These are phyloP conservation scores for Aureobasidium sp. DNA, from an alignment of 2,329 filamentous ascomycete species.

Conservation along the genomic window DNA sequence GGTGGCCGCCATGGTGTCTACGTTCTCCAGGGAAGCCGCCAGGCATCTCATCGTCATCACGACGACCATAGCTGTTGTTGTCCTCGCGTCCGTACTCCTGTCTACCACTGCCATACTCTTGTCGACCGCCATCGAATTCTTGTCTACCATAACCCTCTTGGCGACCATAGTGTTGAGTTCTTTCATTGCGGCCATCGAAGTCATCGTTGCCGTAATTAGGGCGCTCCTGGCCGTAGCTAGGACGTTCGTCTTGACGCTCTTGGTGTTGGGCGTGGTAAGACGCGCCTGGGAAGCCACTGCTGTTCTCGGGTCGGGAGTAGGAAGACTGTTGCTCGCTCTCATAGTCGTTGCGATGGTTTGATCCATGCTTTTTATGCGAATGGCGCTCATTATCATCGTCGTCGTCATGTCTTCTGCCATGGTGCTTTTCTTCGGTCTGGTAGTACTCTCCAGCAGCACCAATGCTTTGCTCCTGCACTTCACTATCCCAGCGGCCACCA, in stretches of 20 bases:
- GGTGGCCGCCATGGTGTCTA: slow-evolving; percentile 4
- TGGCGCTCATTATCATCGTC: slow-evolving; percentile 28
- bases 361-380: slow-evolving; percentile 23
- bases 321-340: slow-evolving; percentile 29
- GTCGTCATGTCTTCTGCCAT: slow-evolving; percentile 25
- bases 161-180: neutral
- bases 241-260: slow-evolving; percentile 13
- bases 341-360: slow-evolving; percentile 31
- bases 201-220: neutral
- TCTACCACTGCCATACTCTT: slow-evolving; percentile 15
- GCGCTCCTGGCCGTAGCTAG: slow-evolving; percentile 18
- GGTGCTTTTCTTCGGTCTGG: slow-evolving; percentile 21
- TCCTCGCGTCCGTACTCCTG: slow-evolving; percentile 17
- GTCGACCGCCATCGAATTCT: slow-evolving; percentile 17
- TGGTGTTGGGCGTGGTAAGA: slow-evolving; percentile 20
- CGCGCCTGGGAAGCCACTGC: slow-evolving; percentile 24
- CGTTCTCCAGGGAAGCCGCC: neutral
- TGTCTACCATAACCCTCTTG: slow-evolving; percentile 15
- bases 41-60: slow-evolving; percentile 7
- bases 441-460: slow-evolving; percentile 23
- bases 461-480: slow-evolving; percentile 29
- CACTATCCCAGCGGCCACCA: slow-evolving; percentile 34
- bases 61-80: slow-evolving; percentile 3
- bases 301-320: slow-evolving; percentile 4
- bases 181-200: slow-evolving; percentile 4